Base-by-base conservation (phyloP, 495 filamentous ascomycete genomes). In the Geoglossum glabrum region DNA sequence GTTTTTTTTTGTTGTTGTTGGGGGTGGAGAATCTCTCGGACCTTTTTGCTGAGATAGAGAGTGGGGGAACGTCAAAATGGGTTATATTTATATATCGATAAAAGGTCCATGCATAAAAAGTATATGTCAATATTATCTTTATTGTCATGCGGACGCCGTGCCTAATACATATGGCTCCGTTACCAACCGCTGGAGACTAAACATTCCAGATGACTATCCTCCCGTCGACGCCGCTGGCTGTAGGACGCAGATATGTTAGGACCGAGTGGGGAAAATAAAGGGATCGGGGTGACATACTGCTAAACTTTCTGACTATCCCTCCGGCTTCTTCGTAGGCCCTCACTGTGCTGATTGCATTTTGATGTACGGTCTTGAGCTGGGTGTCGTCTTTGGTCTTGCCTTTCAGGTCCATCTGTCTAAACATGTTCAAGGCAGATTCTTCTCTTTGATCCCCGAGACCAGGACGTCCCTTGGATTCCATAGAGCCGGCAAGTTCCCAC, bases 371-470 rank as follows among this genome's bases (percentile, higher is more conserved):
- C 72, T 92, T 94, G 59, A 97, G 74, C 71, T 92, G 86, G 8
- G 88, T 95, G 66, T 96, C 88, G 61, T 87, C 87, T 62, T 82
- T 82, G 25, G 75, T 69, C 70, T 95, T 93, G 38, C 92, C 92
- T 74, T 89, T 95, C 60, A 97, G 74, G 68, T 98, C 92, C 93
- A 98, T 95, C 71, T 95, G 89, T 66, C 79, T 79, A 76, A 98
- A 98, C 93, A 96, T 96, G 67, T 97, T 95, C 66, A 96, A 74
- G n/a, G 92, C 92, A 62, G 83, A 87, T 68, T 79, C 86, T 69
- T 79, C 88, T 65, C 81, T 84, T 73, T 73, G 80, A 58, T 75
- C 79, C 4, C 71, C 73, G 27, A 73, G 49, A 21, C 76, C 78
- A 0, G 72, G 68, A 0, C 77, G 71, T 25, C 70, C 65, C 63